Conservation (phyloP, 768 basidiomycete genomes). For the Tylopilus rubrobrunneus region DNA sequence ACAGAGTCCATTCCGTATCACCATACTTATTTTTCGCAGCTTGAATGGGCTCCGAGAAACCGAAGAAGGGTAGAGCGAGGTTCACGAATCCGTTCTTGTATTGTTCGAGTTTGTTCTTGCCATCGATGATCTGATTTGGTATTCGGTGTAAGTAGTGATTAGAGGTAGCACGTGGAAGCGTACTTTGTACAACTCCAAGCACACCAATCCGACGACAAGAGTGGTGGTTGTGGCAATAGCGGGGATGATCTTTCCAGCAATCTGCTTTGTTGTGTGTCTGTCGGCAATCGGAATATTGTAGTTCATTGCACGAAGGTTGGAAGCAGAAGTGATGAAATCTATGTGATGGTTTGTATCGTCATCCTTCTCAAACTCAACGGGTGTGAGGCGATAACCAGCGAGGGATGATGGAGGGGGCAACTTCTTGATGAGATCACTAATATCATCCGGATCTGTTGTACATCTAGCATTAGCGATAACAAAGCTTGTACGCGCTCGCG, state of each 20-base stretch:
- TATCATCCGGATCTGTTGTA: constrained; percentile 44
- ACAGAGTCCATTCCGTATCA: constrained; percentile 90
- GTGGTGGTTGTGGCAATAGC: constrained; percentile 99
- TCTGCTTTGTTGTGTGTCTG: constrained; percentile 92
- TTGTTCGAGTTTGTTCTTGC: constrained; percentile 87
- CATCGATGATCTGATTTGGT: constrained; percentile 76
- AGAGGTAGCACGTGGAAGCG: not conserved
- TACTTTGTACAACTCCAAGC: constrained; percentile 96
- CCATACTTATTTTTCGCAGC: constrained; percentile 88
- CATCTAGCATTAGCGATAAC: constrained; percentile 3
- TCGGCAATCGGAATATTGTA: constrained; percentile 87
- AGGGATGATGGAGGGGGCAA: constrained; percentile 88
- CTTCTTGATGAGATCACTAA: constrained; percentile 54
- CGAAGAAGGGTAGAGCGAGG: constrained; percentile 96
- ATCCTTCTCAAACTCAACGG: constrained; percentile 99
- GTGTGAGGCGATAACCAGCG: constrained; percentile 91
- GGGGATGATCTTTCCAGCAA: constrained; percentile 98
- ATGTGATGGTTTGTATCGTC: constrained; percentile 98
- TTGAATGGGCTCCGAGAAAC: constrained; percentile 95
- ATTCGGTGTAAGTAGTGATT: not conserved
- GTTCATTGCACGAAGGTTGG: constrained; percentile 93
- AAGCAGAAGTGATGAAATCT: constrained; percentile 97
- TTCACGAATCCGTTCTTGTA: constrained; percentile 99
- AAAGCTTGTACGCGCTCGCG: not conserved
- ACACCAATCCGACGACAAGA: constrained; percentile 91